Conservation (phyloP, 306 rosid species). For the Phaseolus lunatus region DNA sequence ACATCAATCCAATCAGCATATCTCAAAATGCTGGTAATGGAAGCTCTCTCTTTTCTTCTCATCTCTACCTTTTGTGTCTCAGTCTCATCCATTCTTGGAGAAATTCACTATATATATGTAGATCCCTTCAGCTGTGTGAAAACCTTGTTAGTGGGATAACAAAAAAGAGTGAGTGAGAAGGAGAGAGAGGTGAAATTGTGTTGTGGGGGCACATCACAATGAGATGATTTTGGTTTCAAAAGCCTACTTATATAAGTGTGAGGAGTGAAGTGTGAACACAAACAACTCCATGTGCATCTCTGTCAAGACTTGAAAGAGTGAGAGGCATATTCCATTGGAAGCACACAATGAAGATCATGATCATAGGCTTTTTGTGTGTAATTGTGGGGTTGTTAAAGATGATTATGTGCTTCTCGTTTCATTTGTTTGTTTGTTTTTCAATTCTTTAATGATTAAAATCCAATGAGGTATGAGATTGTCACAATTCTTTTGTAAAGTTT, state of each 20-base stretch:
- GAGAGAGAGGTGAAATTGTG: not conserved
- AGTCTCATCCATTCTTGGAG: conserved; percentile 41
- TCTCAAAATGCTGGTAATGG: conserved; percentile 59
- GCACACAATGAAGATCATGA: conserved; percentile 8
- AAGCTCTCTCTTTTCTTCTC: conserved; percentile 47
- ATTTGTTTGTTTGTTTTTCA: conserved; percentile 47
- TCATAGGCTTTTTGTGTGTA: conserved; percentile 40
- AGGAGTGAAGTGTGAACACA: conserved; percentile 37
- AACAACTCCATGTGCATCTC: not conserved
- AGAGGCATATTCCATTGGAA: conserved; percentile 42
- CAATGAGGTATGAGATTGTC: conserved; percentile 9
- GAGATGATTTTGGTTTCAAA: conserved; percentile 29
- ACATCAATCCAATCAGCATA: conserved; percentile 84
- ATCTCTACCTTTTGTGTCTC: conserved; percentile 23
- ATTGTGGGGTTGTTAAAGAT: conserved; percentile 56
- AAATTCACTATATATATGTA: conserved; percentile 33
- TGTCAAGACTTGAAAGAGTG: conserved; percentile 29
- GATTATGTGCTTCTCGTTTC: conserved; percentile 43
- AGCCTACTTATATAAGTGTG: conserved; percentile 32
- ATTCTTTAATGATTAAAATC: conserved; percentile 44
- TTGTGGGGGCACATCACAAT: not conserved
- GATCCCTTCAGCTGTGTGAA: not conserved
- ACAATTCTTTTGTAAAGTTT: conserved; percentile 31
- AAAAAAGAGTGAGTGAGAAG: not conserved
- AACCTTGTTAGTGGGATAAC: not conserved